Evolutionary conservation across 305 asterid species (phyloP).

Genomic region (Fraxinus nigra): DNA sequence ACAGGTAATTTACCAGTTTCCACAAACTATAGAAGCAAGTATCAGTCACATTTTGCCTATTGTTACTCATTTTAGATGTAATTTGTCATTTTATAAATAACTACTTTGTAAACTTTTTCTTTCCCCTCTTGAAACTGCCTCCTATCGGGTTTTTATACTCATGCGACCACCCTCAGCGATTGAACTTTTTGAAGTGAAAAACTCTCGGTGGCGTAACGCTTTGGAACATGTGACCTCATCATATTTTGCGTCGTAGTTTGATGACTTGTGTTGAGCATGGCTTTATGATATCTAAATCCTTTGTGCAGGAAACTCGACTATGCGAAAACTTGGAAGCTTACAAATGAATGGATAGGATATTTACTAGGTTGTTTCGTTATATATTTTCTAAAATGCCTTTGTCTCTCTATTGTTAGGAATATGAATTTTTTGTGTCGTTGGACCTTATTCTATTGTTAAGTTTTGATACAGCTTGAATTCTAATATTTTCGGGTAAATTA

Average conservation of each 20-base stretch:
- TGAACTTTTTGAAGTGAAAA: background rate
- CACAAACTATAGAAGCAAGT: background rate
- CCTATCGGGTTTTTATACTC: background rate
- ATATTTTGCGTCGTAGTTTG: background rate
- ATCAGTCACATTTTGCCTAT: background rate
- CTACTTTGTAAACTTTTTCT: background rate
- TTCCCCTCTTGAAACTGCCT: background rate
- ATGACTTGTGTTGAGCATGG: background rate
- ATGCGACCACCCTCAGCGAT: background rate
- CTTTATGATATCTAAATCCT: constrained; percentile 5
- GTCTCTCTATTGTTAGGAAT: background rate
- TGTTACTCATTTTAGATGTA: background rate
- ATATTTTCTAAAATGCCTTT: background rate
- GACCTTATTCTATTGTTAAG: background rate
- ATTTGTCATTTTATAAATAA: background rate
- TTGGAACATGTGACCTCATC: background rate
- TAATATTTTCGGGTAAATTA: background rate
- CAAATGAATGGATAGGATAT: background rate
- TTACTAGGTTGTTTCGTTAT: background rate
- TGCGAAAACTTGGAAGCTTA: constrained; percentile 15
- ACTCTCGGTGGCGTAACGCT: background rate
- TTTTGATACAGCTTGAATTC: background rate
- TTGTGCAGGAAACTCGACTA: constrained; percentile 25
- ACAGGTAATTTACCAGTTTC: constrained; percentile 30
- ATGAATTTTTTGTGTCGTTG: background rate